Evolutionary conservation across 352 stramenopile species (phyloP), one percentile per base, ranked within the genome.

Genomic region (Phytophthora ramorum): DNA sequence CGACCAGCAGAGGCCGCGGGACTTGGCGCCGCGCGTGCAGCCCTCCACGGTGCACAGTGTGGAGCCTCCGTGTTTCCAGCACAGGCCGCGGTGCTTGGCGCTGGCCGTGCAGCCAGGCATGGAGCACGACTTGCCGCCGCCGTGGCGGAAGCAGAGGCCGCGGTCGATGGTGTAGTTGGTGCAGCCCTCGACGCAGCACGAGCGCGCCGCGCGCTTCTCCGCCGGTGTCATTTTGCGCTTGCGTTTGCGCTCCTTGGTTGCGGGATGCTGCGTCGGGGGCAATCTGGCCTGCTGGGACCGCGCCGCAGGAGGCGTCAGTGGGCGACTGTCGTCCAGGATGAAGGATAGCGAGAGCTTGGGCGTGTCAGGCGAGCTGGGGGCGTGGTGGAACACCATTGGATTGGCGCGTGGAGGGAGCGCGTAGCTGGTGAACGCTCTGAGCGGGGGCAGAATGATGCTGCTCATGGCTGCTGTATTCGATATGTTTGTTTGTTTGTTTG

Each of bases 121-220:
- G 26, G 61, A 75, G 63, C 79, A 88, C 1, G 75, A 58, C 66
- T 85, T 88, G 26, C 79, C 79, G 10, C 77, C 74, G 30, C 71
- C 62, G 53, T 79, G 67, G 24, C 67, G 67, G 59, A 74, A 73
- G 51, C 71, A 79, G 26, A 81, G 75, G 1, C 80, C 78, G 17
- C 73, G 78, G 51, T 87, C 71, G 8, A 87, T 73, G 19, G 79
- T 77, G 55, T 84, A 79, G 48, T 87, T 87, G n/a, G 68, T 57
- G 63, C 78, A 87, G 28, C 70, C 75, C 2, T 73, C 61, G 17
- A 69, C 61, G 49, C 66, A 77, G 55, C 75, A 84, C 7, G 67
- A 65, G n/a, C 75, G 75, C 12, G 61, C 68, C 43, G 73, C 66
- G 26, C 41, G 46, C 40, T 60, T 60, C 40, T 60, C 53, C 38